A percentile compares a stretch with the other conserved stretches of the same genome.
Conservation (phyloP, 495 filamentous ascomycete species). For the Penicillium odoratum region DNA sequence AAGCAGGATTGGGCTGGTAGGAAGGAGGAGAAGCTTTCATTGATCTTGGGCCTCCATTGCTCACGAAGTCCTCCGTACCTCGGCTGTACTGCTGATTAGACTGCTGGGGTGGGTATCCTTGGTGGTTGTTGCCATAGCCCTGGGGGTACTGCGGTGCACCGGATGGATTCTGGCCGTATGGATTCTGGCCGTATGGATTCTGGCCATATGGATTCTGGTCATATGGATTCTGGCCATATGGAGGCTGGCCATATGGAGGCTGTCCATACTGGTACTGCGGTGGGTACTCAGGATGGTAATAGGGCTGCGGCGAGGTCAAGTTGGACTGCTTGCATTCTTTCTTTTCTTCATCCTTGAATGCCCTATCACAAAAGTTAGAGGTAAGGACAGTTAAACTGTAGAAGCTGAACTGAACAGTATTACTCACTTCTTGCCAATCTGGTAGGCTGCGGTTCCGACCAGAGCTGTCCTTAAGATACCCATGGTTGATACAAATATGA, state of each 20-base stretch:
- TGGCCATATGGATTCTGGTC: not conserved
- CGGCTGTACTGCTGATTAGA: not conserved
- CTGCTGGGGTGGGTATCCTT: constrained; percentile 1
- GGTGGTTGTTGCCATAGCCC: not conserved
- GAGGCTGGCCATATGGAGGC: constrained; percentile 1
- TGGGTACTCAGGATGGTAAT: not conserved
- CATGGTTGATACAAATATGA: constrained; percentile 10
- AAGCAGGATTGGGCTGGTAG: not conserved
- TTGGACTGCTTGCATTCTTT: not conserved
- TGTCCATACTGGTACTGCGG: not conserved
- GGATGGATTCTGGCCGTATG: not conserved
- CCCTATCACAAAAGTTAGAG: not conserved
- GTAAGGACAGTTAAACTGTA: not conserved
- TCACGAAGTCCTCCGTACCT: not conserved
- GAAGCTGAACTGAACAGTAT: not conserved
- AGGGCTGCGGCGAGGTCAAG: not conserved
- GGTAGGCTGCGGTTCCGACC: constrained; percentile 10
- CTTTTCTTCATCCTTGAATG: not conserved
- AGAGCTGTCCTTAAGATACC: constrained; percentile 23
- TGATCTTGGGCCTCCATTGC: not conserved
- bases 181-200: not conserved
- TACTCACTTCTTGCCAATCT: constrained; percentile 16
- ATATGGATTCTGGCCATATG: not conserved
- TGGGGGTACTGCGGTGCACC: not conserved
- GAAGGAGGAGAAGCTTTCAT: not conserved